Base-by-base conservation (phyloP, 352 stramenopile species). In the Globisporangium middletonii region DNA sequence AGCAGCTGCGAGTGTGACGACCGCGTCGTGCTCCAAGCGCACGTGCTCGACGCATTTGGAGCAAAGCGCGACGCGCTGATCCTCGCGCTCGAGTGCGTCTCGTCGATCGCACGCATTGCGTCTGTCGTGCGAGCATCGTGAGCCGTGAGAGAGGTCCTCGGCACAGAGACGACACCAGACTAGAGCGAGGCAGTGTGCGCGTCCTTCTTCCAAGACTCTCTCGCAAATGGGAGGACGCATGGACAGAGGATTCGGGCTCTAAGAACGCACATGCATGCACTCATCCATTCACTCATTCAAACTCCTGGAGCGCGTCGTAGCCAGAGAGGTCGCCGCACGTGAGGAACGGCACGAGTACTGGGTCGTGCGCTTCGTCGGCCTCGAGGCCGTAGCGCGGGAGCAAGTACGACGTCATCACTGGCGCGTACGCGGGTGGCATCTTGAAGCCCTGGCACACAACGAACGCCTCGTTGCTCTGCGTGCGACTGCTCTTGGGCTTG, bases 401-500 rank as follows among this genome's bases (percentile, higher is more conserved):
- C 46, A 92, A 57, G 49, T 89, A 87, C 53, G 80, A 91, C 41
- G 82, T 90, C 86, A 96, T 97, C 47, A 92, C 87, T 2, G 89
- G 84, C 48, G 66, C 73, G 69, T 96, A 97, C 11, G 69, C 73
- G 5, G 74, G 52, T 0, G 92, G 87, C 15, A 94, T 65, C 55
- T 76, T 66, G 75, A 98, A 99, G 12, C 88, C 83, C 60, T 97
- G 88, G 69, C 95, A 98, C 18, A 99, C 96, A 1, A 99, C 94
- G 69, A 99, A 99, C 7, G 87, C 80, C 65, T 99, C 96, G 63
- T 98, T 97, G 59, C 87, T 98, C 33, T 91, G 94, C 54, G 97
- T 95, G 26, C 97, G 80, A 69, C 95, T 99, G 62, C 89, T 98
- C 59, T 92, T 96, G 0, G 97, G 97, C 77, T 99, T 99, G 18